Evolutionary conservation across 139 green algal genomes (phyloP), one percentile per base, ranked within the genome.

Genomic region (Diplosphaera chodatii): DNA sequence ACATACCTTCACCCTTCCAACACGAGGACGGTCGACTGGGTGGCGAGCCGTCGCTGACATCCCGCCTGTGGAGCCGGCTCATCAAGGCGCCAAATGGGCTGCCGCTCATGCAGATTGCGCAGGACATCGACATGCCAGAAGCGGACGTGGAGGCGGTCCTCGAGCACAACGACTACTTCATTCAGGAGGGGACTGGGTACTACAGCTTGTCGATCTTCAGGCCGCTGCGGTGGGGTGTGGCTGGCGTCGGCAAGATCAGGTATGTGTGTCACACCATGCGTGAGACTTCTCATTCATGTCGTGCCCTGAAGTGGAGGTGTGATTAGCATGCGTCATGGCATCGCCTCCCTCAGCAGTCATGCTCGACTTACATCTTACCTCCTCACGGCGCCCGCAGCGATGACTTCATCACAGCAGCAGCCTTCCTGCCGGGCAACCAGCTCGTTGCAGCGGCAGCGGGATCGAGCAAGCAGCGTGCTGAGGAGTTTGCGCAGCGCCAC

Each of bases 401-500:
- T 13, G 70, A 75, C 62, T 75, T 75, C 62, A 64, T 75, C 32
- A 63, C 67, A n/a, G 70, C 70, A 1, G 28, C 67, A 34, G 37
- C 33, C 34, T 63, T 75, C 3, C 56, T 75, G 70, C 70, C 70
- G 34, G 70, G 70, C 28, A 40, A 62, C 10, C 33, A 75, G 34
- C 70, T 75, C 25, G n/a, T 40, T 21, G 41, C 70, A 0, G 34
- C 25, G 25, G 70, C 70, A 29, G 70, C 70, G 28, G 29, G 62
- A 10, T 48, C 55, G 1, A 59, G 48, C 48, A 63, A 63, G 8
- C n/a, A 23, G 16, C 13, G 48, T 23, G 70, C 70, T 23, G 62
- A 69, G 32, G 62, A 75, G n/a, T 75, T 75, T 69, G 70, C 70
- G 10, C 48, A 69, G n/a, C 56, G 37, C 15, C 70, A 75, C 55